A percentile compares a stretch with the other conserved stretches of the same genome.
These are phyloP conservation scores for Datura wrightii DNA, from an alignment of 257 asterid species.

Conservation along the genomic window DNA sequence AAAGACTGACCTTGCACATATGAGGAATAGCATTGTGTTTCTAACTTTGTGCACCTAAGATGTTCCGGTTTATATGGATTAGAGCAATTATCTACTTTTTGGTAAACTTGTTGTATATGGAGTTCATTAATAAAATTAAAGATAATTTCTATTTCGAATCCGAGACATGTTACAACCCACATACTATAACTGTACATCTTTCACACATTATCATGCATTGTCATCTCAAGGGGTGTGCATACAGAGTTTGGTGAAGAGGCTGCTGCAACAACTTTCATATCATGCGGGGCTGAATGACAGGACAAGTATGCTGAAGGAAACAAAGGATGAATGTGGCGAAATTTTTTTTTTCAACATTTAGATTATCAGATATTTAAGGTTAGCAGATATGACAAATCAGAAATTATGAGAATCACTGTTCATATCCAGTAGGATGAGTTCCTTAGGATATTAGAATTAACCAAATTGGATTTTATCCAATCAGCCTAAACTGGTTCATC, in stretches of 20 bases:
- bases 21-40: no score
- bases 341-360: background rate
- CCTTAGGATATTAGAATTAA: background rate
- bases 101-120: background rate
- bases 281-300: background rate
- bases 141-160: background rate
- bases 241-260: slow-evolving; percentile 7
- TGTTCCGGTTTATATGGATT: background rate
- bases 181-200: background rate
- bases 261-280: slow-evolving; percentile 18
- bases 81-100: background rate
- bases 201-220: slow-evolving; percentile 20
- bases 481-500: slow-evolving; percentile 14
- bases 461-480: background rate
- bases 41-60: background rate
- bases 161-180: background rate
- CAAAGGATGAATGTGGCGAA: background rate
- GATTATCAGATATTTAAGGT: background rate
- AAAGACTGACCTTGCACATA: no score
- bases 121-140: background rate
- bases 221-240: background rate
- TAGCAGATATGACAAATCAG: background rate
- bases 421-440: background rate
- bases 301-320: slow-evolving; percentile 4
- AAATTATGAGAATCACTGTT: no score